Base-by-base conservation (phyloP, 176 grass and related monocot species). In the Oryza longistaminata region DNA sequence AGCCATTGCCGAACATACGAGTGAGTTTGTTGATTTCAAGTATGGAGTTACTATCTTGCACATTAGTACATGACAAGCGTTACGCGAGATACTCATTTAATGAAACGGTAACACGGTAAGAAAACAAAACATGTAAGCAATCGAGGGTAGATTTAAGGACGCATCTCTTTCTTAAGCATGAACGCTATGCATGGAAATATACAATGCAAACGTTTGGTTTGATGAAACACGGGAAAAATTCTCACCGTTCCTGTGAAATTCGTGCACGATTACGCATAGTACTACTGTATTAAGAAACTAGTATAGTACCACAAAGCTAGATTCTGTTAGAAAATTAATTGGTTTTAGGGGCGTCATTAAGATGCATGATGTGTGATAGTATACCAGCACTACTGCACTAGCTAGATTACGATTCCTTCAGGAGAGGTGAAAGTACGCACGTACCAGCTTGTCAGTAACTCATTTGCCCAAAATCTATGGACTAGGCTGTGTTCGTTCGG, bases 281-380 rank as follows among this genome's bases (percentile, higher is more conserved):
- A 2, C 17, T n/a, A 21, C 53, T 62, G 58, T n/a, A 62, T 21
- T 22, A 61, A 21, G 21, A 22, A 61, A 0, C 58, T 24, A 9
- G 10, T 0, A 62, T 24, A 1, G 22, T 35, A 35, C 3, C 19
- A 6, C 44, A 21, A 19, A 17, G 42, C 13, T 52, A 84, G 25
- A 76, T 21, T 84, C 31, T 19, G 72, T 84, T 76, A 7, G 61
- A 62, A 2, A 6, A 52, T 49, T 16, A 75, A 68, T 76, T 31
- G 16, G 13, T 19, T 55, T 12, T 21, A 55, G 1, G 26, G 3
- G 29, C 45, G n/a, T 68, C 7, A 37, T 35, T 37, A 66, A 48
- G 19, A 11, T 61, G 29, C 33, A 9, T 70, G 86, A 64, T 15
- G 66, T 31, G 12, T 70, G 79, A 70, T 4, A 48, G 71, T 45